Base-by-base conservation (phyloP, 257 asterid genomes). In the Solanum bulbocastanum region DNA sequence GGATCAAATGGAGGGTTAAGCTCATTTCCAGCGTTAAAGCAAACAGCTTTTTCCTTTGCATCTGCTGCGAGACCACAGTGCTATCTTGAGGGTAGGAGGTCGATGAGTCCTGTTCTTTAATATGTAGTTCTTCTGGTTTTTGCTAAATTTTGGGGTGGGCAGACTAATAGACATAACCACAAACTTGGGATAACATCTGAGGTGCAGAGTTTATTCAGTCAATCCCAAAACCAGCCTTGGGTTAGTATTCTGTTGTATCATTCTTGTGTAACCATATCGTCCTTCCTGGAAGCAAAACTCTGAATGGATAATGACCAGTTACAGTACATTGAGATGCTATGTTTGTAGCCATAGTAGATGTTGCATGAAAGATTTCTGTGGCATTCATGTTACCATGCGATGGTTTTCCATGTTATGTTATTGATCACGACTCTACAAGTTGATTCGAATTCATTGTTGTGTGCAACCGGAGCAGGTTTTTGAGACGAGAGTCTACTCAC, bases 1-100 rank as follows among this genome's bases (percentile, higher is more conserved):
- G 90, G 93, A 91, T 37, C 94, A 85, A 42, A 52, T 82, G 86
- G 87, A 85, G 79, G 30, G 20, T 40, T 85, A 65, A 42, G 25
- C 42, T 37, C 56, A 44, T 66, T 84, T 66, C 81, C 27, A 44
- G 66, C 66, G 3, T 79, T 20, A n/a, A 76, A 39, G 60, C 83
- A n/a, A 76, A 13, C 60, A 76, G 27, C 18, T 81, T 74, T 1
- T 37, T 27, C 83, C 56, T 37, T 44, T 18, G 84, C 65, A 44
- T 44, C 84, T 79, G 85, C 85, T 44, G 66, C 52, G 25, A 46
- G 66, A 27, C 32, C 65, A 42, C n/a, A 15, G 66, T 79, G 3
- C 22, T 49, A 18, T 30, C 71, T 82, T 16, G 6, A 49, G 44
- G 32, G 68, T 39, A 18, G 71, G 69, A 10, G 32, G 71, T 82